These are phyloP conservation scores for Kernera saxatilis DNA, from an alignment of 345 rosid species.

Conservation along the genomic window DNA sequence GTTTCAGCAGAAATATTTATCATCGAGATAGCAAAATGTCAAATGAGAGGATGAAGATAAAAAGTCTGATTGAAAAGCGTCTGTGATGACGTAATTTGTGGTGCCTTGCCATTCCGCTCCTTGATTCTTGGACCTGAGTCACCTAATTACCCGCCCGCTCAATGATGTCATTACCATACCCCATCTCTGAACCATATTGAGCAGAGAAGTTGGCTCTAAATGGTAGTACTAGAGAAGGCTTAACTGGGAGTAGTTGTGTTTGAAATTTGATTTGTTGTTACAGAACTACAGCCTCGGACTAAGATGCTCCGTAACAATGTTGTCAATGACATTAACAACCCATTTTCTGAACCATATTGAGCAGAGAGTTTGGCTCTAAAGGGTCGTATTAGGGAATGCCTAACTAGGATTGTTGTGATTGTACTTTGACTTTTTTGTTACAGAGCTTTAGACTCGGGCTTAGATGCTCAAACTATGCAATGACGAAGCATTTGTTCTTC, in stretches of 20 bases:
- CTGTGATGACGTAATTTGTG: not conserved
- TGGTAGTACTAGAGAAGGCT: not conserved
- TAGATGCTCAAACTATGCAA: not conserved
- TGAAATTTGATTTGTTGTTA: constrained; percentile 9
- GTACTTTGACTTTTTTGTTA: not conserved
- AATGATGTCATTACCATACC: not conserved
- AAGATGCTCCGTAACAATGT: not conserved
- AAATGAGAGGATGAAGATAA: not conserved
- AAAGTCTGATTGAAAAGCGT: not conserved
- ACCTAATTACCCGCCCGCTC: not conserved
- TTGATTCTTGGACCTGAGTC: not conserved
- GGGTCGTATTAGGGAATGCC: not conserved
- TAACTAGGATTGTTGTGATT: not conserved
- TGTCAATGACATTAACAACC: not conserved
- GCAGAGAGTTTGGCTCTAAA: not conserved
- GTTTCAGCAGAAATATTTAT: not conserved
- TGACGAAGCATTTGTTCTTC: constrained; percentile 5
- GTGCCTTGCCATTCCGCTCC: not conserved
- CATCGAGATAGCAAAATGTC: not conserved
- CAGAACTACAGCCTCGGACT: not conserved
- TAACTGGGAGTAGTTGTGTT: not conserved
- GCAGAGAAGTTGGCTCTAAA: not conserved
- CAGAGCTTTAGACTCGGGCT: not conserved
- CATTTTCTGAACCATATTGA: not conserved
- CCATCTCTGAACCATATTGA: not conserved